A percentile compares a stretch with the other conserved stretches of the same genome.
Evolutionary conservation across 2,329 filamentous ascomycete species (phyloP).

Genomic region (Aspergillus unguis): DNA sequence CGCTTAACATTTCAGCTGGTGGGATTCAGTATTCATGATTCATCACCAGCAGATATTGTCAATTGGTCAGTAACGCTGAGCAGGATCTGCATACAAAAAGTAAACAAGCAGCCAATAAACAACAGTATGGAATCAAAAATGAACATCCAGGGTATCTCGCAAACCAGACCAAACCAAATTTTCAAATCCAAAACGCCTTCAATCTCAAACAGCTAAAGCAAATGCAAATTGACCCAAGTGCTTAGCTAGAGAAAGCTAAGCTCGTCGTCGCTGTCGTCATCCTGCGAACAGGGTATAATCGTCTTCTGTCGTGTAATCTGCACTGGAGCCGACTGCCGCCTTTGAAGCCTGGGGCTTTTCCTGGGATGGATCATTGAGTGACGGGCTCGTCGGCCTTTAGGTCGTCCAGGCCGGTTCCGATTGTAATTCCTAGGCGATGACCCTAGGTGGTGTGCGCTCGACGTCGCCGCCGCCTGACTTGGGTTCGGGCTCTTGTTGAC

Average conservation of each 20-base stretch:
- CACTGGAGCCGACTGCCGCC: slow-evolving; percentile 1
- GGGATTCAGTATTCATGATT: not conserved
- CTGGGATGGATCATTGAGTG: slow-evolving; percentile 5
- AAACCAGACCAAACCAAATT: slow-evolving; percentile 2
- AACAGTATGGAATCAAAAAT: not conserved
- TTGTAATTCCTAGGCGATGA: too few relatives aligned
- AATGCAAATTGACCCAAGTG: not conserved
- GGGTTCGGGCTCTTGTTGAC: slow-evolving; percentile 20
- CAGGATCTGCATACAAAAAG: not conserved
- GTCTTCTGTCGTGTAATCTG: slow-evolving; percentile 11
- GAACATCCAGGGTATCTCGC: slow-evolving; percentile 13
- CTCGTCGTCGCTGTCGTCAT: slow-evolving; percentile 38
- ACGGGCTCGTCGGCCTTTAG: slow-evolving; percentile 5
- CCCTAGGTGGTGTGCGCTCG: too few relatives aligned
- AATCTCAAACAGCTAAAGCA: not conserved
- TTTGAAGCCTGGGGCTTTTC: not conserved
- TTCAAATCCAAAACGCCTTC: slow-evolving; percentile 3
- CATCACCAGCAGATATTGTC: not conserved
- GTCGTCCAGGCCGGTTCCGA: too few relatives aligned
- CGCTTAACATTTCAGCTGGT: not conserved
- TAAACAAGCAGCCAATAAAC: slow-evolving; percentile 4
- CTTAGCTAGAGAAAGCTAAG: slow-evolving; percentile 35
- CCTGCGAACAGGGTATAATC: slow-evolving; percentile 27
- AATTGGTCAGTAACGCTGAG: too few relatives aligned
- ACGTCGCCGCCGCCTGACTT: not conserved